Evolutionary conservation across 768 basidiomycete species (phyloP).

Genomic region (Lentinula edodes): DNA sequence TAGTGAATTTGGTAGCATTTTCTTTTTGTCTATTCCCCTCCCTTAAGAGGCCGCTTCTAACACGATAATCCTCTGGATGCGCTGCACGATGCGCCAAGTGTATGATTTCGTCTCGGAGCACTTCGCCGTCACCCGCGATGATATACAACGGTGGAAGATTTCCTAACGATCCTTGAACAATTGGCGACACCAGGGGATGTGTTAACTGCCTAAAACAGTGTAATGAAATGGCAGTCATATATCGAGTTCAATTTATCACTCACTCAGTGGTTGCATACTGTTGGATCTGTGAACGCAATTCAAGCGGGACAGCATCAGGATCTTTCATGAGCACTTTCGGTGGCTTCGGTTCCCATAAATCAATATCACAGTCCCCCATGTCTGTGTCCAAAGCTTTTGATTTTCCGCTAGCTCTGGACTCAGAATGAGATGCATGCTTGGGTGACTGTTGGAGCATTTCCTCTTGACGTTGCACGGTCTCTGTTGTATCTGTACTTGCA

Average conservation of each 20-base stretch:
- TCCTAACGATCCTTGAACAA: constrained; percentile 66
- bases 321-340: constrained; percentile 52
- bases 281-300: constrained; percentile 64
- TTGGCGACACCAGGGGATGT: constrained; percentile 70
- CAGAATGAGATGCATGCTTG: not conserved
- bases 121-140: constrained; percentile 67
- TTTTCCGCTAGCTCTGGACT: not conserved
- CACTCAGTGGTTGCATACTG: constrained; percentile 72
- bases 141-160: constrained; percentile 75
- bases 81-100: constrained; percentile 80
- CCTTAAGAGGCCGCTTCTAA: constrained; percentile 45
- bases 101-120: constrained; percentile 72
- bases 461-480: constrained; percentile 21
- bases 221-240: not conserved
- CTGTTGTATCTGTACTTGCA: constrained; percentile 8
- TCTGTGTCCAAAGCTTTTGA: constrained; percentile 10
- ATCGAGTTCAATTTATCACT: constrained; percentile 14
- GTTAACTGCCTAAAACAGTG: constrained; percentile 41
- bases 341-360: constrained; percentile 48
- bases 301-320: constrained; percentile 35
- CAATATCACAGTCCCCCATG: constrained; percentile 18
- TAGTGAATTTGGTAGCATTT: constrained; percentile 44
- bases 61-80: constrained; percentile 58
- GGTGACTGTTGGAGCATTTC: constrained; percentile 23
- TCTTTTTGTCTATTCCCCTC: constrained; percentile 42